Conservation (phyloP, 148 eudicot genomes). For the Nyssa sinensis region DNA sequence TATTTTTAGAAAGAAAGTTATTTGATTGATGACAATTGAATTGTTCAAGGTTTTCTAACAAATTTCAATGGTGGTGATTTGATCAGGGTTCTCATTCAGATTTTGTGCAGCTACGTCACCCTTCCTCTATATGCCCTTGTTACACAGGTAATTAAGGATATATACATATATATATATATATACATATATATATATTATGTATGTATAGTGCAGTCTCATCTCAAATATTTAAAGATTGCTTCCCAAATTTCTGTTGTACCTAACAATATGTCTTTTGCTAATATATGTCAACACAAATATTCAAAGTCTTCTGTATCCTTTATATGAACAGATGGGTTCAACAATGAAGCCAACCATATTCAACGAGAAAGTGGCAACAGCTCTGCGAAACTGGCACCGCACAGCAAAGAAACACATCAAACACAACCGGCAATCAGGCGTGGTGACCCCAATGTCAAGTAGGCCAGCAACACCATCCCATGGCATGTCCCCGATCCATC, state of each 20-base stretch:
- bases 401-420: slow-evolving; percentile 38
- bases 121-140: slow-evolving; percentile 55
- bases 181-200: no score
- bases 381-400: slow-evolving; percentile 44
- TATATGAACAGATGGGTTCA: slow-evolving; percentile 43
- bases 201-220: background rate
- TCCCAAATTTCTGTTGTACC: background rate
- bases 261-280: slow-evolving; percentile 3
- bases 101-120: slow-evolving; percentile 52
- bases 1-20: no score
- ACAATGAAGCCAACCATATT: slow-evolving; percentile 54
- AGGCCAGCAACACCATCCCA: slow-evolving; percentile 28
- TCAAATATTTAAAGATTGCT: background rate
- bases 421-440: slow-evolving; percentile 16
- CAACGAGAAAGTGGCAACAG: slow-evolving; percentile 36
- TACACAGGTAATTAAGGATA: slow-evolving; percentile 34
- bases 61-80: background rate
- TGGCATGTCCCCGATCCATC: slow-evolving; percentile 34
- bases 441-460: slow-evolving; percentile 31
- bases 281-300: background rate
- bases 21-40: no score
- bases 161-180: background rate
- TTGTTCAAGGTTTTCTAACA: background rate
- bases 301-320: background rate
- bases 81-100: slow-evolving; percentile 39